These are phyloP conservation scores for Fusarium sulawesiense DNA, from an alignment of 2,329 filamentous ascomycete genomes.

Conservation along the genomic window DNA sequence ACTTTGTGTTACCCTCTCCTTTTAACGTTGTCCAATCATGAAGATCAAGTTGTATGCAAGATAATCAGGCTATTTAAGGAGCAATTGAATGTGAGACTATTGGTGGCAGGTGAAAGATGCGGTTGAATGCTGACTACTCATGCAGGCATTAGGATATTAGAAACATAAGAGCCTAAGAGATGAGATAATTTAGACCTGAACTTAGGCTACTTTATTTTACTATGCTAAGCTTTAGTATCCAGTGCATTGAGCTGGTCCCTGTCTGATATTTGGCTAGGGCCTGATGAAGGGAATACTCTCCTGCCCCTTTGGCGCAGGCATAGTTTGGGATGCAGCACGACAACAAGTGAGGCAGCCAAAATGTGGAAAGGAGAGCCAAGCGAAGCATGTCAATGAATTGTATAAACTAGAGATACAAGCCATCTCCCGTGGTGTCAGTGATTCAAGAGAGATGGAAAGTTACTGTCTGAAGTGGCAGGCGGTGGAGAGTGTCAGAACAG, in stretches of 20 bases:
- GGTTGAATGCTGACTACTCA: not conserved
- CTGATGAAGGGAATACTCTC: no score
- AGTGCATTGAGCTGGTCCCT: not conserved
- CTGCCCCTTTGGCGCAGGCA: no score
- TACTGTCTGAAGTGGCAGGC: constrained; percentile 25
- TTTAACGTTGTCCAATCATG: not conserved
- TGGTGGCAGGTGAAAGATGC: not conserved
- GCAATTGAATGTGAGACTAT: not conserved
- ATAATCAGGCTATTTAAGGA: not conserved
- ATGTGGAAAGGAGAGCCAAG: no score
- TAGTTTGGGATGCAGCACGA: no score
- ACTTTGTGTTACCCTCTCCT: not conserved
- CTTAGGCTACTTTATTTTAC: not conserved
- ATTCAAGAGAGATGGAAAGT: not conserved
- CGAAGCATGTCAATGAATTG: not conserved
- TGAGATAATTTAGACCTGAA: not conserved
- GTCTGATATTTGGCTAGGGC: no score
- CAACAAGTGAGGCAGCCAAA: no score
- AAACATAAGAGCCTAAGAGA: not conserved
- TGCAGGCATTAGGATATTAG: not conserved
- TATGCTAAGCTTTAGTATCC: not conserved
- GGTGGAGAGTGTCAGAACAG: constrained; percentile 42
- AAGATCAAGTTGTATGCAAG: not conserved
- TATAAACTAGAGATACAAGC: not conserved
- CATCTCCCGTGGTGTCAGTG: not conserved